Base-by-base conservation (phyloP, 306 rosid species). In the Castanopsis chinensis region DNA sequence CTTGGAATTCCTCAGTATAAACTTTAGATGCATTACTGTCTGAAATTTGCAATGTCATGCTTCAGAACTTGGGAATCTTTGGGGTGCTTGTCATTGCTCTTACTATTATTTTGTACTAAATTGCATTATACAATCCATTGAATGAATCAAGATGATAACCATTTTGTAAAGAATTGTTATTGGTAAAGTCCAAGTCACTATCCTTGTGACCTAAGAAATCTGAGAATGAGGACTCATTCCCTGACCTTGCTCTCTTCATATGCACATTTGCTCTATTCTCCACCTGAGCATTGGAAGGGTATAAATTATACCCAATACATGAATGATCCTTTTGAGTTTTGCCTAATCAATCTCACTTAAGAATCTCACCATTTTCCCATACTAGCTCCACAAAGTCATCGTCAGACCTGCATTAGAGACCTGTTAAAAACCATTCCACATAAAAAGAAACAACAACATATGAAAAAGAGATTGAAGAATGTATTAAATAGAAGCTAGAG, bases 341-440 rank as follows among this genome's bases (percentile, higher is more conserved):
- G 25, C 73, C 54, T 54, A 78, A 67, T 65, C 80, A 67, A 56
- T 76, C 74, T 85, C 82, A 75, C 73, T 18, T 81, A 18, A 28
- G 54, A 75, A 81, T 51, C 61, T 73, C 76, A 20, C 82, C 86
- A 56, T 85, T 83, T 81, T 85, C 79, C 86, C 84, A 83, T 28
- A 78, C 85, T 41, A 79, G 73, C 80, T 85, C 91, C 73, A 73
- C 32, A 37, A 81, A 76, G 20, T 81, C 88, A 25, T 81, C 64
- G 8, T 33, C 81, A 72, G 71, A 28, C 78, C 91, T 85, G 85
- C 78, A 74, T 55, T 10, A 25, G 32, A 81, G 55, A 52, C 56
- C 45, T 15, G 56, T 33, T 64, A 33, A 73, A 71, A 78, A 25
- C 49, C 32, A 49, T 6, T 33, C 20, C 54, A 28, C 2, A 30